Conservation (phyloP, 2,329 filamentous ascomycete genomes). For the Aspergillus versicolor region DNA sequence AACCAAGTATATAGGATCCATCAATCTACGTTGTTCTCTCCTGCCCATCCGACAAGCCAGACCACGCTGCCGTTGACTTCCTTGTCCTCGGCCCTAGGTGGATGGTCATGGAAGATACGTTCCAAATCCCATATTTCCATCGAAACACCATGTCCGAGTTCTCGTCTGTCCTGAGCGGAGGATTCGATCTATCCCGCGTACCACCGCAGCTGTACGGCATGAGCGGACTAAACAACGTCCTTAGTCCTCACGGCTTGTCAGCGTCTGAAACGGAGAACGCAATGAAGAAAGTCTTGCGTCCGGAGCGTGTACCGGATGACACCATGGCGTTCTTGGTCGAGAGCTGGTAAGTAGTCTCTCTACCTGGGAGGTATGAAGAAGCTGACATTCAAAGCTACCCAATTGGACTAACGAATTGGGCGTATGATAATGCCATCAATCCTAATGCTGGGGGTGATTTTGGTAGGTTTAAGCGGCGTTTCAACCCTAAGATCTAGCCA, state of each 20-base stretch:
- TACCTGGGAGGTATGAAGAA: neutral
- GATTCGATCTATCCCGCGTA: conserved; percentile 1
- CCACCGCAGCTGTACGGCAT: conserved; percentile 2
- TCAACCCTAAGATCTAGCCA: conserved; percentile 5
- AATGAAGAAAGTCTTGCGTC: conserved; percentile 1
- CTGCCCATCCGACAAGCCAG: conserved; percentile 4
- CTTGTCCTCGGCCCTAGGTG: conserved; percentile 3
- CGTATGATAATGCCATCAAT: conserved; percentile 5
- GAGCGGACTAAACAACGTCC: conserved; percentile 3
- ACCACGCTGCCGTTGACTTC: conserved; percentile 7
- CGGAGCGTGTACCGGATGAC: conserved; percentile 6
- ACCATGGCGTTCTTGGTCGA: conserved; percentile 6
- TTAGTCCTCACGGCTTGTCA: conserved; percentile 3
- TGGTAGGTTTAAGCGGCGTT: conserved; percentile 5
- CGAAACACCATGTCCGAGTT: conserved; percentile 9
- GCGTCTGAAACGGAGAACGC: conserved; percentile 1
- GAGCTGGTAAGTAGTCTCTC: neutral
- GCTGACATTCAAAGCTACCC: neutral
- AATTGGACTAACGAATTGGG: conserved; percentile 7
- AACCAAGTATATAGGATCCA: neutral
- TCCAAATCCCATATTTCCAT: conserved; percentile 7
- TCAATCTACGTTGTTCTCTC: conserved; percentile 6
- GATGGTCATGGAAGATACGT: conserved; percentile 10
- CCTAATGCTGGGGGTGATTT: neutral
- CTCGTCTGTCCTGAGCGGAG: conserved; percentile 4